Conservation (phyloP, 2,329 filamentous ascomycete genomes). For the Calonectria ilicicola region DNA sequence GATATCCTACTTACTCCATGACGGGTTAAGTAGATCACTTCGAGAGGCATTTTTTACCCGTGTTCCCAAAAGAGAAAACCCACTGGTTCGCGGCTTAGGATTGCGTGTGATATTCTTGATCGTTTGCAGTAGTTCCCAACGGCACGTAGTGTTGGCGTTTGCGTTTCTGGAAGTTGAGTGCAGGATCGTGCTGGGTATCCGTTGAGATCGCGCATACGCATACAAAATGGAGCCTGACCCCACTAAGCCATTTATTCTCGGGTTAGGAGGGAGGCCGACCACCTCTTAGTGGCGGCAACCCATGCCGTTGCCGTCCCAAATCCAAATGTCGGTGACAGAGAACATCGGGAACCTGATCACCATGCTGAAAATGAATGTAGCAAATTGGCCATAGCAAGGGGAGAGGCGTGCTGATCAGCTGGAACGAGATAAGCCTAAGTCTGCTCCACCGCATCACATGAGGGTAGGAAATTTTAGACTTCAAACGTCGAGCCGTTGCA, state of each 20-base stretch:
- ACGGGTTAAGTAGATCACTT: constrained; percentile 79
- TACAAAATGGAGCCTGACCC: constrained; percentile 11
- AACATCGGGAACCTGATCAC: too few relatives aligned
- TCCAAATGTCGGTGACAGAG: too few relatives aligned
- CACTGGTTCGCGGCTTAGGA: neutral
- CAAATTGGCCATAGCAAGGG: too few relatives aligned
- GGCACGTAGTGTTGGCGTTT: neutral
- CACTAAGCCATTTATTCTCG: neutral
- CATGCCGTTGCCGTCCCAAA: too few relatives aligned
- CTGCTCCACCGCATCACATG: neutral
- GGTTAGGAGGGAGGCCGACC: neutral
- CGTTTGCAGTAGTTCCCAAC: neutral
- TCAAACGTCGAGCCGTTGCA: neutral
- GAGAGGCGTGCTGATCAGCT: too few relatives aligned
- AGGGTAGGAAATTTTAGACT: neutral
- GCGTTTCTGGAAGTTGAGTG: neutral
- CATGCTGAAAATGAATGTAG: too few relatives aligned
- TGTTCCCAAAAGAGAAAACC: neutral
- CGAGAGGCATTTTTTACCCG: constrained; percentile 66
- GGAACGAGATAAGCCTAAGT: too few relatives aligned
- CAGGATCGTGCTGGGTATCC: neutral
- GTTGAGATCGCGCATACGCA: constrained; percentile 9
- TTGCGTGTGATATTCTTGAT: neutral
- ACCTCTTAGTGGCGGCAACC: too few relatives aligned
- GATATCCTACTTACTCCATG: constrained; percentile 73